Percentiles rank a stretch among this genome's conserved stretches.
Conservation (phyloP, 176 grass and related monocot species). For the Pontederia paniculata region DNA sequence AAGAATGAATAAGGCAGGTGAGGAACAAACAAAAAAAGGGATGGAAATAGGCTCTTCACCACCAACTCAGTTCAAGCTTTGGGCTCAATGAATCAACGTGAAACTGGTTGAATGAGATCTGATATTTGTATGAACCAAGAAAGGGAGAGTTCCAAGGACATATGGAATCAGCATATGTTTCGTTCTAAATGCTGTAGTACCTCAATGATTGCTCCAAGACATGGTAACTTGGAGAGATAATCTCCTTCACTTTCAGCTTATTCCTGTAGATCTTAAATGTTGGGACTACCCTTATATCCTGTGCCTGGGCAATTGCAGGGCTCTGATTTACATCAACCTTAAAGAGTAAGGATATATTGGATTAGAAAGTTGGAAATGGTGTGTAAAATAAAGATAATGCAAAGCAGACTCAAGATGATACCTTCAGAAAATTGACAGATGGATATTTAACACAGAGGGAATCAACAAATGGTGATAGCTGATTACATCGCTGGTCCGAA, state of each 20-base stretch:
- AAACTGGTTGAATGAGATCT: not conserved
- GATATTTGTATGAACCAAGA: not conserved
- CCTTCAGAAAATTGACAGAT: conserved; percentile 20
- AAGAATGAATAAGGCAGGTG: not conserved
- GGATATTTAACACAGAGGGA: conserved; percentile 10
- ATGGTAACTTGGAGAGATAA: conserved; percentile 47
- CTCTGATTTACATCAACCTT: conserved; percentile 51
- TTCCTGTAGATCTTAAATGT: conserved; percentile 71
- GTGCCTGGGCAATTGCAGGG: conserved; percentile 32
- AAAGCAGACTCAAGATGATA: not conserved
- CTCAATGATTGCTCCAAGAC: conserved; percentile 43
- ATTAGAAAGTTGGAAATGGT: no score
- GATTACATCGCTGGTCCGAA: conserved; percentile 3
- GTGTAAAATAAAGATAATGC: not conserved
- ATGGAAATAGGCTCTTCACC: not conserved
- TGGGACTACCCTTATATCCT: conserved; percentile 48
- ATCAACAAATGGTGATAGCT: conserved; percentile 11
- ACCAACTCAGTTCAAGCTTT: not conserved
- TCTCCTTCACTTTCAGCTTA: conserved; percentile 48
- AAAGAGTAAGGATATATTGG: not conserved
- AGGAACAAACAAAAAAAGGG: not conserved
- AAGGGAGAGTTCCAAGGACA: not conserved
- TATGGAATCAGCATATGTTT: not conserved
- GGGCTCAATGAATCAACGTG: not conserved
- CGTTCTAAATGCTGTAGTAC: conserved; percentile 41